phyloP scores from a whole-genome alignment of 345 rosid species.

The Hypericum perforatum region DNA sequence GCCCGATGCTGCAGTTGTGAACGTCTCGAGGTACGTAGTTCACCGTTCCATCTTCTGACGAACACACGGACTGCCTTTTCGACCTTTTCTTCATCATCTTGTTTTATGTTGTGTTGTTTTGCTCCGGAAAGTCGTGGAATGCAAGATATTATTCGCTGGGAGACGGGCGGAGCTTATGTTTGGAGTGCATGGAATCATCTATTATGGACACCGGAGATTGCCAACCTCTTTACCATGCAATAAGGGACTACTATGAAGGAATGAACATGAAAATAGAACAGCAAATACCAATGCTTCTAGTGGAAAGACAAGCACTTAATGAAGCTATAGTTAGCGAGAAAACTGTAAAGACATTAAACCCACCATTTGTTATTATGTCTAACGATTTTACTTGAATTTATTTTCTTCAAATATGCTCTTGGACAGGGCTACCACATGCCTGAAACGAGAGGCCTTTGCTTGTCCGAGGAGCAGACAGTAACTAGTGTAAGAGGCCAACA shows the following conservation, averaged over 20 bases:
- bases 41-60: background rate
- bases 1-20: constrained; percentile 95
- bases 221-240: constrained; percentile 82
- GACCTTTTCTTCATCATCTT: background rate
- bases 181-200: constrained; percentile 94
- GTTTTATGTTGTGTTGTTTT: background rate
- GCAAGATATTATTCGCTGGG: constrained; percentile 49
- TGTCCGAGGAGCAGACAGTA: constrained; percentile 92
- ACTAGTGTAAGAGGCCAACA: constrained; percentile 53
- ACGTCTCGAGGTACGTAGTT: constrained; percentile 69
- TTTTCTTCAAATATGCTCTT: background rate
- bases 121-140: constrained; percentile 44
- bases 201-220: constrained; percentile 93
- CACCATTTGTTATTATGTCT: constrained; percentile 1
- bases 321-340: constrained; percentile 92
- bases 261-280: constrained; percentile 84
- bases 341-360: constrained; percentile 37
- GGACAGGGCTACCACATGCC: constrained; percentile 88
- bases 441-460: constrained; percentile 92
- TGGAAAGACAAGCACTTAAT: constrained; percentile 86
- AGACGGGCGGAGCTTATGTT: constrained; percentile 76
- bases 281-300: constrained; percentile 94
- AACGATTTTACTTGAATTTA: background rate
- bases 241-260: constrained; percentile 92
- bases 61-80: background rate